phyloP scores from a whole-genome alignment of 148 eudicot species.

The Silene conica region DNA sequence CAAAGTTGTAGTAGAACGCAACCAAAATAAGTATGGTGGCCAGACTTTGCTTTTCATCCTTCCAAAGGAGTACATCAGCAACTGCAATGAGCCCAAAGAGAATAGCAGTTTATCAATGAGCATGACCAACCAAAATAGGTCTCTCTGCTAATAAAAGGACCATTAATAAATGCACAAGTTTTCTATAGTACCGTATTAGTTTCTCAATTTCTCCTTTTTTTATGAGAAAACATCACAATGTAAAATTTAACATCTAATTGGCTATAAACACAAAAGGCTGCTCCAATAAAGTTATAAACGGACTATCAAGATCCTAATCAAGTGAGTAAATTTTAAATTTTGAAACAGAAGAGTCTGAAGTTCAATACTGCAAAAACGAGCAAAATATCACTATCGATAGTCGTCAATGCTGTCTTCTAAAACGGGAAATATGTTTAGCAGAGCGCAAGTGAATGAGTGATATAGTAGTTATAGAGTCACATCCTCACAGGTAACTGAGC shows the following conservation, averaged over 20 bases:
- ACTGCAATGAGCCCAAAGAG: constrained; percentile 43
- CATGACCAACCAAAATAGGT: neutral
- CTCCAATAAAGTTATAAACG: neutral
- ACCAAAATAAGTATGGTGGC: constrained; percentile 38
- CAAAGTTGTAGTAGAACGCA: constrained; percentile 66
- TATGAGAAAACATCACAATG: neutral
- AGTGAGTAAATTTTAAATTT: neutral
- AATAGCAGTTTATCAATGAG: constrained; percentile 10
- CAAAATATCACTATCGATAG: neutral
- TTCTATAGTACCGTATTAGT: neutral
- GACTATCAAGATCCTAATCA: neutral
- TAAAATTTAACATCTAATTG: neutral
- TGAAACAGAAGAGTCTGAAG: neutral
- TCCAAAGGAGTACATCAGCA: constrained; percentile 85
- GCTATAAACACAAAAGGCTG: neutral
- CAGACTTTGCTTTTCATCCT: constrained; percentile 56
- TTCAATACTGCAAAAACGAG: neutral
- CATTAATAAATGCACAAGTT: neutral
- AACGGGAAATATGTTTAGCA: too few species aligned
- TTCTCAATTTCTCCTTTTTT: neutral
- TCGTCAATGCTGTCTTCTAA: neutral
- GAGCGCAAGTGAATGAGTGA: neutral
- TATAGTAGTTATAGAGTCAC: neutral
- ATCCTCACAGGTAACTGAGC: neutral
- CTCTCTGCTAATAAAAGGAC: neutral